These are phyloP conservation scores for Fusarium tricinctum DNA, from an alignment of 2,329 filamentous ascomycete genomes.

Conservation along the genomic window DNA sequence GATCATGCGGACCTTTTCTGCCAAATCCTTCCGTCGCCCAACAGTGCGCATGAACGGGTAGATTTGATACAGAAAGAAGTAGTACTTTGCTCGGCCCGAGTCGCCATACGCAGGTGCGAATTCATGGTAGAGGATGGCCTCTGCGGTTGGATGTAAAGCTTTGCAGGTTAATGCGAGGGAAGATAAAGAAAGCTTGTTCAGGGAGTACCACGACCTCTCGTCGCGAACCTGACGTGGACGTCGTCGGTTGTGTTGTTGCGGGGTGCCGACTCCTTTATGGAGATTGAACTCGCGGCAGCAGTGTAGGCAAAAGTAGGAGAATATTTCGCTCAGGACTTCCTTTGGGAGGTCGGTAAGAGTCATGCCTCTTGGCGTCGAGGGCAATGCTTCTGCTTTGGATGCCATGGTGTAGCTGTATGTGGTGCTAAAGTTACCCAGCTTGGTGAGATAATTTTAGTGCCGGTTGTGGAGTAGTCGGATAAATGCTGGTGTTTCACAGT, in stretches of 20 bases:
- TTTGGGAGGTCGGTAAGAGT: accelerated
- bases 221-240: background rate
- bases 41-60: slow-evolving; percentile 1
- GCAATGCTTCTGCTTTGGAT: background rate
- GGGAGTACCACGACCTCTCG: background rate
- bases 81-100: accelerated
- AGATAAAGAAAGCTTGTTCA: background rate
- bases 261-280: background rate
- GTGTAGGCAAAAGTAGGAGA: background rate
- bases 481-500: too few relatives aligned
- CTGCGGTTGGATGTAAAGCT: accelerated
- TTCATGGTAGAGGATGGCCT: background rate
- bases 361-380: accelerated
- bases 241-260: background rate
- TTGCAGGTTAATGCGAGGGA: background rate
- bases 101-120: background rate
- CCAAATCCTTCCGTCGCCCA: background rate
- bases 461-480: too few relatives aligned
- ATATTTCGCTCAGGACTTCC: background rate
- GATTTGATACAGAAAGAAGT: accelerated
- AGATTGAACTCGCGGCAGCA: background rate
- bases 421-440: too few relatives aligned
- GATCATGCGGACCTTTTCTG: background rate
- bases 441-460: too few relatives aligned
- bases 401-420: background rate